Evolutionary conservation across 2,329 filamentous ascomycete species (phyloP).

Genomic region (Fusarium lateritium): DNA sequence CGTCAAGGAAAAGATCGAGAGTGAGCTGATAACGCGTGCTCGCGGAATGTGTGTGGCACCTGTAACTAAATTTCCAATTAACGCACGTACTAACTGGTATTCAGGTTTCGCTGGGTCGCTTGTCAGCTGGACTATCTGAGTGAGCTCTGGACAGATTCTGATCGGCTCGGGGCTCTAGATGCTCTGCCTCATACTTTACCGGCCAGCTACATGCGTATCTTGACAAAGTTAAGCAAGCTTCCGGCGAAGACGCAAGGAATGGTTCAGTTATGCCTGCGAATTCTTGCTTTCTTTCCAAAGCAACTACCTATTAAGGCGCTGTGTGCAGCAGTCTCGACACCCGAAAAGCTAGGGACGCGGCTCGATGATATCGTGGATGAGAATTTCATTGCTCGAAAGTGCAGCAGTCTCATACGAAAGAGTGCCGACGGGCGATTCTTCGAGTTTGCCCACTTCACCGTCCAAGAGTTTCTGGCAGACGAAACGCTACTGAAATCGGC

Average conservation of each 20-base stretch:
- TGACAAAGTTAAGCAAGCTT: background rate
- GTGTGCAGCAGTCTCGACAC: constrained; percentile 17
- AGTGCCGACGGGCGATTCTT: background rate
- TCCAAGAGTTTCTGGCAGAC: background rate
- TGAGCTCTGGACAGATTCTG: constrained; percentile 13
- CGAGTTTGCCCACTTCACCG: constrained; percentile 12
- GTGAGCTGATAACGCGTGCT: constrained; percentile 1
- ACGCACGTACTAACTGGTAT: background rate
- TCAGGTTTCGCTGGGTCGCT: constrained; percentile 39
- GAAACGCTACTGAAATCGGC: too few relatives aligned
- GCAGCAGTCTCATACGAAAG: constrained; percentile 26
- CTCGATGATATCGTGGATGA: constrained; percentile 7
- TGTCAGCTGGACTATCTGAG: constrained; percentile 37
- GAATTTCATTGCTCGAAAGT: background rate
- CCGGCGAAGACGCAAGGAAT: background rate
- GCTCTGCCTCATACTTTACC: constrained; percentile 3
- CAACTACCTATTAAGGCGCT: background rate
- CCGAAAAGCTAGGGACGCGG: accelerated
- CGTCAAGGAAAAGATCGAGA: constrained; percentile 9
- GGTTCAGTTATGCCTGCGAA: constrained; percentile 11
- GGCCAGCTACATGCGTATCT: constrained; percentile 17
- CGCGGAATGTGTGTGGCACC: constrained; percentile 19
- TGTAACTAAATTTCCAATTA: accelerated
- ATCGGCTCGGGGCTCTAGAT: constrained; percentile 9
- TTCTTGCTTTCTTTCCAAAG: background rate